These are phyloP conservation scores for Coleophoma crateriformis DNA, from an alignment of 2,329 filamentous ascomycete species.

Conservation along the genomic window DNA sequence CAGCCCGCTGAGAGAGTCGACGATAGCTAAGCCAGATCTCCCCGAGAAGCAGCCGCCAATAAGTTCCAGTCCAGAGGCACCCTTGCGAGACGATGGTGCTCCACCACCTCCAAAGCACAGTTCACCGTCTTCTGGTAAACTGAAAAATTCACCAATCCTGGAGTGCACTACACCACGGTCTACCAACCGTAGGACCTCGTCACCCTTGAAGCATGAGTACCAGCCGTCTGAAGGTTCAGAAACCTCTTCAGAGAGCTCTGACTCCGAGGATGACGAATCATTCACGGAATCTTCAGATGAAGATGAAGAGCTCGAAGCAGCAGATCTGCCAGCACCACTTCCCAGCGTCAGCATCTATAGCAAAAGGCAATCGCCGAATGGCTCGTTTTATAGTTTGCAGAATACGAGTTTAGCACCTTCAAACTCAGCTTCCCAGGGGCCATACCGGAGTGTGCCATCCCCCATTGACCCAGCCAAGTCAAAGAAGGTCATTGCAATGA, in stretches of 20 bases:
- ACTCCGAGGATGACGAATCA: conserved; percentile 47
- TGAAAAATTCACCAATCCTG: conserved; percentile 24
- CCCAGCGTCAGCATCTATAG: conserved; percentile 17
- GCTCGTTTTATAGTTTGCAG: conserved; percentile 18
- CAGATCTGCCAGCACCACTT: conserved; percentile 29
- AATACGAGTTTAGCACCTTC: conserved; percentile 64
- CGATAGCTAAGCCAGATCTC: conserved; percentile 10
- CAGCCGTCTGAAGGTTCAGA: conserved; percentile 71
- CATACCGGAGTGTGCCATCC: conserved; percentile 48
- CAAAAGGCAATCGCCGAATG: conserved; percentile 10
- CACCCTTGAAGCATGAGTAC: conserved; percentile 95
- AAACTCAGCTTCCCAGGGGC: conserved; percentile 74
- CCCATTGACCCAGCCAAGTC: conserved; percentile 32
- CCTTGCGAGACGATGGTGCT: conserved; percentile 13
- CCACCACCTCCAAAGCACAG: conserved; percentile 24
- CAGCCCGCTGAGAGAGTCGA: conserved; percentile 11
- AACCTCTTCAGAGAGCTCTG: conserved; percentile 53
- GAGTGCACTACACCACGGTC: conserved; percentile 17
- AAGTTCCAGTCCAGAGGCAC: conserved; percentile 3
- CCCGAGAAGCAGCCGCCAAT: conserved; percentile 5
- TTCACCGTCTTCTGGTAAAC: conserved; percentile 35
- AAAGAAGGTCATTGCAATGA: conserved; percentile 42
- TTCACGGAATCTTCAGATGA: conserved; percentile 40
- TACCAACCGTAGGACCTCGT: conserved; percentile 70
- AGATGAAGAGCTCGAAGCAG: conserved; percentile 51